Percentiles rank a stretch among this genome's conserved stretches.
Conservation (phyloP, 169 alveolate genomes). For the Neospora caninum region DNA sequence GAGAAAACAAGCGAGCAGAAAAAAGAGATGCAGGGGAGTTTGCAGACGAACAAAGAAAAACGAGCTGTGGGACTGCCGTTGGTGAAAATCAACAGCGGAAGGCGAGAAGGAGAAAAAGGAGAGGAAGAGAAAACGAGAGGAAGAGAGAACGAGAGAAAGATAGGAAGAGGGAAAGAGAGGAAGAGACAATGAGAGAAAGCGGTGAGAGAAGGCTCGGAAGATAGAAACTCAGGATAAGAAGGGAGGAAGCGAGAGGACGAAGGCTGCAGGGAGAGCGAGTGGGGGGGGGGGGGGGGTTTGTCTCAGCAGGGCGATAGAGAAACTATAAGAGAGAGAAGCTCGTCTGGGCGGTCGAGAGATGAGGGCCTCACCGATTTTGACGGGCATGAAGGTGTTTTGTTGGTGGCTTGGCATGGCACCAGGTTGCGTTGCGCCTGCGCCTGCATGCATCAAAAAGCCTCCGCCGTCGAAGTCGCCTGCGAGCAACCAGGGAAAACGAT, state of each 20-base stretch:
- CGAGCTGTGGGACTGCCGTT: too few species aligned
- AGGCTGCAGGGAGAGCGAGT: neutral
- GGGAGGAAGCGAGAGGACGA: neutral
- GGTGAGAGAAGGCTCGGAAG: neutral
- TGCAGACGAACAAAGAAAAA: too few species aligned
- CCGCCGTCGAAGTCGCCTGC: conserved; percentile 22
- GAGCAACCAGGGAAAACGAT: neutral
- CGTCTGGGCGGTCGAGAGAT: neutral
- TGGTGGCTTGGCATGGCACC: conserved; percentile 2
- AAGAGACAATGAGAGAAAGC: neutral
- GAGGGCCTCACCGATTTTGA: neutral
- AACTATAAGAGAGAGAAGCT: too few species aligned
- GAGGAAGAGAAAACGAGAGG: neutral
- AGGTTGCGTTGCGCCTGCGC: neutral
- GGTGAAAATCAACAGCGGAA: neutral
- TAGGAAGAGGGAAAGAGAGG: neutral
- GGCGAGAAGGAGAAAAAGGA: neutral
- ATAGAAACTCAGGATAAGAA: neutral
- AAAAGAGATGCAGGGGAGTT: neutral
- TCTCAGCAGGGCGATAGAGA: neutral
- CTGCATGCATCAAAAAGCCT: conserved; percentile 20
- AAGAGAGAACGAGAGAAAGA: neutral
- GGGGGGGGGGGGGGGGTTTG: neutral
- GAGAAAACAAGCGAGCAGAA: neutral
- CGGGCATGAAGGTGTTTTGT: conserved; percentile 10